Percentiles rank a stretch among this genome's conserved stretches.
phyloP scores from a whole-genome alignment of 352 stramenopile species.

The Globisporangium cylindrosporum region DNA sequence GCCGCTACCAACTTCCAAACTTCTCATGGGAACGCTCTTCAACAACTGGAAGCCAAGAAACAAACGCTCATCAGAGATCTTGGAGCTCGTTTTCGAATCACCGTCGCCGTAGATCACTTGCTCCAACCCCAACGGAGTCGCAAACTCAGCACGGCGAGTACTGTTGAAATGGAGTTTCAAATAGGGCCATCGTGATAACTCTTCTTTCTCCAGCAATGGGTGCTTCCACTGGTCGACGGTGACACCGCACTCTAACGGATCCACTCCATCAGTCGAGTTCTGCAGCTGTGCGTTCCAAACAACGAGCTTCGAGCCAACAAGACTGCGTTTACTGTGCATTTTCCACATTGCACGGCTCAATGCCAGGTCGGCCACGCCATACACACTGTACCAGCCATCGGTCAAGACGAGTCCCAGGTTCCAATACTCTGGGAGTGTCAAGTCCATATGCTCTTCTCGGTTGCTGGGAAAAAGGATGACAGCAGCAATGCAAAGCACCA shows the following conservation, averaged over 20 bases:
- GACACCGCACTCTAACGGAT: slow-evolving; percentile 65
- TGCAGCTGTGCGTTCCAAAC: slow-evolving; percentile 66
- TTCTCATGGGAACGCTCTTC: slow-evolving; percentile 63
- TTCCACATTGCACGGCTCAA: slow-evolving; percentile 49
- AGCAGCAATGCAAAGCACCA: slow-evolving; percentile 61
- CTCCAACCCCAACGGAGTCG: slow-evolving; percentile 47
- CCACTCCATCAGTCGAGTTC: slow-evolving; percentile 59
- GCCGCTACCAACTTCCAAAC: slow-evolving; percentile 55
- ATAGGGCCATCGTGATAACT: slow-evolving; percentile 53
- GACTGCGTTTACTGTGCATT: slow-evolving; percentile 26
- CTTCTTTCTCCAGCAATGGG: slow-evolving; percentile 45
- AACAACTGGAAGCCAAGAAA: slow-evolving; percentile 42
- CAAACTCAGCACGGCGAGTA: slow-evolving; percentile 46
- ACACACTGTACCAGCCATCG: slow-evolving; percentile 73
- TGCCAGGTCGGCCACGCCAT: slow-evolving; percentile 46
- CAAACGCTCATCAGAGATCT: slow-evolving; percentile 5
- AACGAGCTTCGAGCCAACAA: slow-evolving; percentile 63
- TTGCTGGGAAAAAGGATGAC: slow-evolving; percentile 39
- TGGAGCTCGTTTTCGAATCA: background rate
- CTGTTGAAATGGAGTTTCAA: slow-evolving; percentile 67
- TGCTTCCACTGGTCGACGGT: slow-evolving; percentile 41
- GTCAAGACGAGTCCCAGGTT: slow-evolving; percentile 64
- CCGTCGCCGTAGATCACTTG: slow-evolving; percentile 14
- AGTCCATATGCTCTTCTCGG: slow-evolving; percentile 27
- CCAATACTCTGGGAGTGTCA: slow-evolving; percentile 46